These are phyloP conservation scores for Elymus sibiricus DNA, from an alignment of 176 grass and related monocot genomes.

Conservation along the genomic window DNA sequence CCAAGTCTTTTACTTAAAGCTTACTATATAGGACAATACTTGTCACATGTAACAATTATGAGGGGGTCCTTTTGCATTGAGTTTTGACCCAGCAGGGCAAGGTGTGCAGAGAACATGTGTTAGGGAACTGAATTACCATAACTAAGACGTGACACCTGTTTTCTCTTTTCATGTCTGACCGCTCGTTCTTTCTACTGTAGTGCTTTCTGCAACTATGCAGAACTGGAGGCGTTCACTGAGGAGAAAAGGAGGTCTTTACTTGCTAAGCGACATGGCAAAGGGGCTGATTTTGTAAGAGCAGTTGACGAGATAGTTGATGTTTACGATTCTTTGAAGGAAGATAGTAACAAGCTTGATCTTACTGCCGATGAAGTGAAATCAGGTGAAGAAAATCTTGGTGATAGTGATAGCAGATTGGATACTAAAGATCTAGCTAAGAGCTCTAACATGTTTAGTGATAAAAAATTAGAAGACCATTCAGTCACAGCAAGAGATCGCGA, in stretches of 20 bases:
- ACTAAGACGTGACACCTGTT: background rate
- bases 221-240: constrained; percentile 93
- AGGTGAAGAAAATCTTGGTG: constrained; percentile 28
- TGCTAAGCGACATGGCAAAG: constrained; percentile 84
- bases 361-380: constrained; percentile 27
- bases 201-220: constrained; percentile 96
- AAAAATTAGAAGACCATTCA: constrained; percentile 30
- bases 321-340: constrained; percentile 79
- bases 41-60: background rate
- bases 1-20: background rate
- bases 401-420: constrained; percentile 25
- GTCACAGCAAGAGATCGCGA: background rate
- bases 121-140: constrained; percentile 16
- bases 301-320: constrained; percentile 88
- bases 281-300: constrained; percentile 91
- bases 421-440: constrained; percentile 28
- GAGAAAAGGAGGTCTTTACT: constrained; percentile 88
- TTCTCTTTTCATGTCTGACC: constrained; percentile 9
- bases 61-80: background rate
- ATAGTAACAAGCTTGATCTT: constrained; percentile 37
- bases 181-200: constrained; percentile 46
- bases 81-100: background rate
- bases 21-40: background rate
- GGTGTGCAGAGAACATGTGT: background rate
- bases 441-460: constrained; percentile 25